Conservation (phyloP, 495 filamentous ascomycete genomes). For the Aspergillus nanangensis region DNA sequence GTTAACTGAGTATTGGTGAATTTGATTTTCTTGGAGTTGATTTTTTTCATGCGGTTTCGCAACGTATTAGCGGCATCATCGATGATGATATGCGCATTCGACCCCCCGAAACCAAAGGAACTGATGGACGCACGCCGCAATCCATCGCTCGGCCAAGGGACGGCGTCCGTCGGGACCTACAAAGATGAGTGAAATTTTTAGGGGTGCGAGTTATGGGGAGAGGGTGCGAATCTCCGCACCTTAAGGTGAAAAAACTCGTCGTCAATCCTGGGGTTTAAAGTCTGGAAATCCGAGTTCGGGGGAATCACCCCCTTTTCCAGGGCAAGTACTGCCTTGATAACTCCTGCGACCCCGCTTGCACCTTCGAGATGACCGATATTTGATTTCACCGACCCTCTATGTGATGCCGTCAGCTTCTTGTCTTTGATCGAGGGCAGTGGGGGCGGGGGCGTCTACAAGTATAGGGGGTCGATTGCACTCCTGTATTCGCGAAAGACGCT, state of each 20-base stretch:
- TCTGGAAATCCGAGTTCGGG: background rate
- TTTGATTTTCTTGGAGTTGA: no score
- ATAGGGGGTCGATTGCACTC: constrained; percentile 16
- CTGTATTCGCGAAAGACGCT: constrained; percentile 12
- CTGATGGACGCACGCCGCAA: constrained; percentile 17
- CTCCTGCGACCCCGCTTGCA: constrained; percentile 5
- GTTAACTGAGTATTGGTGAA: no score
- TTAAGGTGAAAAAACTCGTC: background rate
- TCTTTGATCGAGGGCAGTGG: no score
- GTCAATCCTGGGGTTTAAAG: background rate
- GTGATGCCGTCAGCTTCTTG: no score
- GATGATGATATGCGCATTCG: constrained; percentile 26
- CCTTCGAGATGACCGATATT: constrained; percentile 22
- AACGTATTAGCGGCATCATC: no score
- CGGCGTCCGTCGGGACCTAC: background rate
- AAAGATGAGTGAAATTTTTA: no score
- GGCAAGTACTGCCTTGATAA: constrained; percentile 35
- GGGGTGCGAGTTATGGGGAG: no score
- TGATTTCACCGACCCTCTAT: constrained; percentile 19
- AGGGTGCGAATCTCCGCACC: background rate
- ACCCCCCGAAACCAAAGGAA: constrained; percentile 27
- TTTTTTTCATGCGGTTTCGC: no score
- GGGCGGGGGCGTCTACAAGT: constrained; percentile 12
- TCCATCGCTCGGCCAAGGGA: constrained; percentile 12
- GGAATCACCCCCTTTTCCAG: constrained; percentile 20